Base-by-base conservation (phyloP, 2,329 filamentous ascomycete genomes). In the Nothophaeocryptopus gaeumannii region DNA sequence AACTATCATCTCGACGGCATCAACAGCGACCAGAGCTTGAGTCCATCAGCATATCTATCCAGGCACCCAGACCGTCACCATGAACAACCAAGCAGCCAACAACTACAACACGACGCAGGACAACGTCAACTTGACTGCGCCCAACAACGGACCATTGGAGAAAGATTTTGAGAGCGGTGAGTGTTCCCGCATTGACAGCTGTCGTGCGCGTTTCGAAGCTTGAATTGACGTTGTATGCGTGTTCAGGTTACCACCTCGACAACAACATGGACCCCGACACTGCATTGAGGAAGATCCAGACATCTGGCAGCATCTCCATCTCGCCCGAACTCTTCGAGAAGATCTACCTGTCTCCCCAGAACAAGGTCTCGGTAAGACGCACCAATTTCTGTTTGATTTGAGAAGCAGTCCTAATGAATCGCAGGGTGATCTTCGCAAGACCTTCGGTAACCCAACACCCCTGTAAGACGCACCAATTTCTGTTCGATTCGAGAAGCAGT, bases 281-380 rank as follows among this genome's bases (percentile, higher is more conserved):
- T 47, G 74, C 74, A 7, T 56, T 77, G 49, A 65, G 63, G 48
- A 69, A 69, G 40, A 74, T 77, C 56, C 69, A 72, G 29, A 80
- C 78, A 1, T 75, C 77, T 26, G 78, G 78, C 51, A 78, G 75
- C 62, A 72, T 79, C 40, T 78, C 76, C 39, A 78, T 79, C 59
- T 74, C 72, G 3, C 77, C 77, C 2, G 76, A 78, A 57, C 70
- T 78, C 2, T 78, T 78, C 59, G 76, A 78, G 63, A 78, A 78
- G 64, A 69, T 78, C 41, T 78, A 78, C 52, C 70, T 78, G 1
- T 73, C 73, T 32, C 76, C 76, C 5, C 73, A 75, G 58, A 78
- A 74, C 59, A 63, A 67, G 31, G 76, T 79, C 32, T 69, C 73
- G 53, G 74, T 76, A 70, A 58, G 74, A 58, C 11, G 32, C 15